A percentile compares a stretch with the other conserved stretches of the same genome.
phyloP scores from a whole-genome alignment of 164 flowering plant genomes.

The Vitis vinifera region DNA sequence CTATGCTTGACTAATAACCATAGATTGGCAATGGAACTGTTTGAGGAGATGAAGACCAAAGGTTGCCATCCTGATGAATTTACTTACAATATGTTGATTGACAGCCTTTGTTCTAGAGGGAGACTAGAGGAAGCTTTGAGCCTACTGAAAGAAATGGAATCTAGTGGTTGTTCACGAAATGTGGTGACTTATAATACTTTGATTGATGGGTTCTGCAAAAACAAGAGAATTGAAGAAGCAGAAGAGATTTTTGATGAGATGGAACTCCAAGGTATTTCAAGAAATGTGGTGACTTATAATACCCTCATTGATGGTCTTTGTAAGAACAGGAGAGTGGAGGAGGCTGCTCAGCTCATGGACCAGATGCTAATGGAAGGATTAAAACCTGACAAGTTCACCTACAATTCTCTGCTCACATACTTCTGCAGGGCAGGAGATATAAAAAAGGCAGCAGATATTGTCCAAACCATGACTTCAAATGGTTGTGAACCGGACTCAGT shows the following conservation, averaged over 20 bases:
- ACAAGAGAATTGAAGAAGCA: conserved; percentile 64
- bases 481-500: conserved; percentile 81
- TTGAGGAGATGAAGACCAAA: conserved; percentile 67
- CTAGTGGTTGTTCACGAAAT: conserved; percentile 65
- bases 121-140: conserved; percentile 60
- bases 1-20: conserved; percentile 56
- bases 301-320: conserved; percentile 81
- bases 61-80: conserved; percentile 80
- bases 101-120: conserved; percentile 57
- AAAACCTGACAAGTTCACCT: conserved; percentile 81
- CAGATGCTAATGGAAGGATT: conserved; percentile 86
- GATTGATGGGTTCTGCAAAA: conserved; percentile 80
- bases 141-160: conserved; percentile 83
- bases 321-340: conserved; percentile 63
- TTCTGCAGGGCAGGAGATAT: conserved; percentile 73
- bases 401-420: conserved; percentile 67
- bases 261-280: conserved; percentile 83
- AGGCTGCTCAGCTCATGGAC: conserved; percentile 76
- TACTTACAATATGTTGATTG: conserved; percentile 79
- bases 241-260: conserved; percentile 91
- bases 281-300: conserved; percentile 75
- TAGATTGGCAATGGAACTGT: conserved; percentile 57
- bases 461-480: conserved; percentile 70
- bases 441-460: conserved; percentile 77
- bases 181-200: conserved; percentile 75